Base-by-base conservation (phyloP, 768 basidiomycete genomes). In the Boletales sp. region DNA sequence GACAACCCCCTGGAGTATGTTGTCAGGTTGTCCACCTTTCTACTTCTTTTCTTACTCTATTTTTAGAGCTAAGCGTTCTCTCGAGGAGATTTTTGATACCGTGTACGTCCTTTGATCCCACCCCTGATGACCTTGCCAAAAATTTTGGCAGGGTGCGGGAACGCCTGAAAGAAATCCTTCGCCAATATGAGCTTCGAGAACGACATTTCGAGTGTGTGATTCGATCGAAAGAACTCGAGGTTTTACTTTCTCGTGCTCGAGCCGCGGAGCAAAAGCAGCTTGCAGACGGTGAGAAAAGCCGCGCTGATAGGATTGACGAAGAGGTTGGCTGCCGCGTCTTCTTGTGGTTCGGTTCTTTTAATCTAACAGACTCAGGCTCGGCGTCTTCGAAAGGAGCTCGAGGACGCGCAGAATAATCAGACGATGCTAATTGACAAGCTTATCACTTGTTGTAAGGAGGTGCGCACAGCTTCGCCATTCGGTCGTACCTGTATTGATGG, bases 131-230 rank as follows among this genome's bases (percentile, higher is more conserved):
- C 17, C 54, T 54, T 34, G 43, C 25, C 44, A 54, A 43, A 47
- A 14, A 21, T 19, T 34, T 51, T 13, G 41, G 41, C 56, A 93
- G 91, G 51, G 84, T 90, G 38, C 86, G 88, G 32, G 88, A 90
- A 69, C 83, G 91, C 42, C 75, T 94, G 67, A 93, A 91, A 63
- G 87, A 91, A 58, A 80, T 94, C 33, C 80, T 94, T 39, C 82
- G 84, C 21, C 90, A 92, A 63, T 94, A 94, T 63, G 87, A 94
- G 62, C 81, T 92, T 49, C 86, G 91, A 52, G 91, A 94, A 72
- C 84, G 83, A 64, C 91, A 94, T 74, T 94, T 93, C 59, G 91
- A 93, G 71, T 91, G 89, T 56, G 86, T 94, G 28, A 85, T 94
- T 49, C 87, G 91, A 37, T 93, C 91, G 38, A 94, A 94, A 69